Conservation (phyloP, 163 green algal genomes). For the Chloroidium sp. region DNA sequence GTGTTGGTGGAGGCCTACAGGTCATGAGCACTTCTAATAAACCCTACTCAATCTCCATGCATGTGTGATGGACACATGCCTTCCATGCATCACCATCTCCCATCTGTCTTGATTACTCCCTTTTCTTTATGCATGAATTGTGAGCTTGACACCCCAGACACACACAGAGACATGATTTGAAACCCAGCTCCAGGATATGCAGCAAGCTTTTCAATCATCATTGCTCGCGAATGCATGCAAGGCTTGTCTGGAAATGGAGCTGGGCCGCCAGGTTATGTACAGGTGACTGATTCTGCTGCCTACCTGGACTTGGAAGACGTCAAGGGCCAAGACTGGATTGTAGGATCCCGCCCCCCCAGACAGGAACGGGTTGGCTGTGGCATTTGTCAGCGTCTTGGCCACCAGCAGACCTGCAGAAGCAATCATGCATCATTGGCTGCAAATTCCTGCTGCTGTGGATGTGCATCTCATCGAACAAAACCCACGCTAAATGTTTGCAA, state of each 20-base stretch:
- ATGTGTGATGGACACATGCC: not conserved
- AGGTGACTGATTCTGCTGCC: not conserved
- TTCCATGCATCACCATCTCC: not conserved
- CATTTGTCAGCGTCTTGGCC: conserved; percentile 86
- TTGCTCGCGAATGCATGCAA: not conserved
- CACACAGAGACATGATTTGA: not conserved
- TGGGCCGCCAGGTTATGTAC: no score
- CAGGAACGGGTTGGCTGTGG: conserved; percentile 86
- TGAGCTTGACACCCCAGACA: not conserved
- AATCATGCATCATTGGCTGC: no score
- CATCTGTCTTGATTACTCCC: not conserved
- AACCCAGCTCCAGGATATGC: not conserved
- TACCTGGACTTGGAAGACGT: conserved; percentile 91
- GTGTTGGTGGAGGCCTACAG: conserved; percentile 85
- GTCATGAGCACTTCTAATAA: not conserved
- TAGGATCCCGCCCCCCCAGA: conserved; percentile 54
- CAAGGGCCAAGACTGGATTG: conserved; percentile 89
- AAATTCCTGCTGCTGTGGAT: no score
- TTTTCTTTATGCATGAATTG: not conserved
- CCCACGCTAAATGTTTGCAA: no score
- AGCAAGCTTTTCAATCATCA: not conserved
- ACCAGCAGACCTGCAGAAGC: conserved; percentile 58
- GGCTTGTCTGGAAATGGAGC: no score
- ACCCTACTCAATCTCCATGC: not conserved
- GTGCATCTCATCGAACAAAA: no score